Evolutionary conservation across 1,139 yeast species (phyloP), one percentile per base, ranked within the genome.

Genomic region (Yamadazyma atmosphaerica): DNA sequence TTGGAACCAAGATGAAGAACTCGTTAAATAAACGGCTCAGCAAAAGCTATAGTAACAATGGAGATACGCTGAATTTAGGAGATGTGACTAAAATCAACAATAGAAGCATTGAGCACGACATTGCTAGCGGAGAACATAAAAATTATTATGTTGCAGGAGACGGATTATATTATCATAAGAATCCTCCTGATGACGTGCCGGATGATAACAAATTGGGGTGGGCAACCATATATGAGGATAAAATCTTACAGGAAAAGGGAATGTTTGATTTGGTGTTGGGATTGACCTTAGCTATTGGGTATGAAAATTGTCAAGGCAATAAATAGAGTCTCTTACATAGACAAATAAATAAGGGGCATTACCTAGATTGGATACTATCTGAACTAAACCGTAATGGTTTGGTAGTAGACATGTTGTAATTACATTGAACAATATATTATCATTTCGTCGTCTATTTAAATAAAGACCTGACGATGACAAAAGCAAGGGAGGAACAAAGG

Each of bases 201-300:
- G 78, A 76, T 51, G 79, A 76, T 33, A 71, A 65, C 38, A 81
- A 79, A 47, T 47, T 79, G 27, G 86, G 86, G 0, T 81, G 86
- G 86, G 54, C 81, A 4, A 79, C 86, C 0, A 63, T 81, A 2
- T 79, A 75, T 47, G 83, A 80, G 32, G 77, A 77, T 38, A 42
- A 43, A 2, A 35, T 62, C 11, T 58, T 63, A 34, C 47, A 49
- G 14, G 55, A 56, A 5, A 56, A 58, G 24, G 82, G 82, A 0
- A 68, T 72, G 64, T 80, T 81, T 69, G 83, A 79, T 46, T 49
- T 72, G 37, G 76, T 72, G 1, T 46, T 81, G 18, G 83, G 83
- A 0, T 52, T 76, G 51, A 74, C 80, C 0, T 61, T 79, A 41
- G 82, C 83, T 2, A 68, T 67, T 2, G 83, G 83, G 0, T 68